Conservation (phyloP, 805 yeast species). For the Candida fluviatilis region DNA sequence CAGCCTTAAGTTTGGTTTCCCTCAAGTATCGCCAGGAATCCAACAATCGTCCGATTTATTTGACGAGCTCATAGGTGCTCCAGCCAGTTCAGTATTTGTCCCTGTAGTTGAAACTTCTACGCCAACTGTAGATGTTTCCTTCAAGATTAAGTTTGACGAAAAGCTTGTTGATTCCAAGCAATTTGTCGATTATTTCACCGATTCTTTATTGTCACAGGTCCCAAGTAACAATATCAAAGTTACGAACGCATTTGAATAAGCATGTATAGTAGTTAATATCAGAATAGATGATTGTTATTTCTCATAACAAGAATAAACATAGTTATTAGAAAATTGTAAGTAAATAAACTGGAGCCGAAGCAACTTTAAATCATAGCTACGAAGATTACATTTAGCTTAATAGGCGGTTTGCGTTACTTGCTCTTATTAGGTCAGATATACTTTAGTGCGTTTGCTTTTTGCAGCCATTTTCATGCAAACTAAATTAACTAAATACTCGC, state of each 20-base stretch:
- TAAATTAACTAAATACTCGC: too few species aligned
- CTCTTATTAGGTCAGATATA: too few species aligned
- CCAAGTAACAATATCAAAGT: constrained; percentile 15
- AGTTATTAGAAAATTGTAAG: too few species aligned
- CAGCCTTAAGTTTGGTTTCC: constrained; percentile 22
- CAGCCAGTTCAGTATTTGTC: constrained; percentile 2
- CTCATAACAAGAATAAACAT: too few species aligned
- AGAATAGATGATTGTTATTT: not conserved
- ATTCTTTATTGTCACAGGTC: constrained; percentile 27
- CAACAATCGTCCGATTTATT: constrained; percentile 14
- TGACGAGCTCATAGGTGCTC: constrained; percentile 32
- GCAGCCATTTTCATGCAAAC: too few species aligned
- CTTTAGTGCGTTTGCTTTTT: too few species aligned
- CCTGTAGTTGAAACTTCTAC: constrained; percentile 5
- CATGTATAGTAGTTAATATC: constrained; percentile 1
- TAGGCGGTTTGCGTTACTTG: too few species aligned
- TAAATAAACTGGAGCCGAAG: too few species aligned
- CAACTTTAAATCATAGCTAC: too few species aligned
- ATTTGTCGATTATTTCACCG: constrained; percentile 33
- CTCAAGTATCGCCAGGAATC: constrained; percentile 3
- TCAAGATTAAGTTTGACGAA: constrained; percentile 30
- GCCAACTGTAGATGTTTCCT: constrained; percentile 24
- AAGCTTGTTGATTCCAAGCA: constrained; percentile 31
- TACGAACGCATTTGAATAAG: not conserved
- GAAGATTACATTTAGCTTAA: too few species aligned